Evolutionary conservation across 2,329 filamentous ascomycete genomes (phyloP).

Genomic region (Blastomyces parvus): DNA sequence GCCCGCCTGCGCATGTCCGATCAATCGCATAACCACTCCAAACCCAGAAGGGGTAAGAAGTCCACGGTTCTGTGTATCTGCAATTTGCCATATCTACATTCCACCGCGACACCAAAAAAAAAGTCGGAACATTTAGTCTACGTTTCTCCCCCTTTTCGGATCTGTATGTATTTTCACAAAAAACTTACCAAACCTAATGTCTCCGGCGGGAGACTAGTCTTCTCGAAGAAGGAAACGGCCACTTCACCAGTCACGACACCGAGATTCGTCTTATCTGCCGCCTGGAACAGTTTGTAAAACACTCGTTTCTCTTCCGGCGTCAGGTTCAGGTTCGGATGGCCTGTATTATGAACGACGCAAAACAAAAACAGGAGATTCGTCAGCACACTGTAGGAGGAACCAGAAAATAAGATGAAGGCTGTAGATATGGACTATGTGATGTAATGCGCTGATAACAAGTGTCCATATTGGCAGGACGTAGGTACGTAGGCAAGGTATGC

Average conservation of each 20-base stretch:
- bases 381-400: not conserved
- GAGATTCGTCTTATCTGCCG: conserved; percentile 82
- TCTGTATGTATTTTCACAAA: not conserved
- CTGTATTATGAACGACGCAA: conserved; percentile 14
- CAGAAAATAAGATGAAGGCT: not conserved
- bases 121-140: too few species aligned
- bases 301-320: conserved; percentile 85
- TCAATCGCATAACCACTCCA: conserved; percentile 82
- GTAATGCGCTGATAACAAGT: not conserved
- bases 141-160: not conserved
- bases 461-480: not conserved
- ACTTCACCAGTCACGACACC: conserved; percentile 93
- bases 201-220: conserved; percentile 77
- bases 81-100: conserved; percentile 95
- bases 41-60: conserved; percentile 89
- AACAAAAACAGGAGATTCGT: not conserved
- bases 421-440: not conserved
- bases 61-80: conserved; percentile 90
- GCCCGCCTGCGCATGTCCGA: conserved; percentile 88
- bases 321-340: conserved; percentile 66
- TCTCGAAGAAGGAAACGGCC: conserved; percentile 96
- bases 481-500: not conserved
- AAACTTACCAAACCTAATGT: conserved; percentile 71
- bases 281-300: conserved; percentile 85
- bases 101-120: not conserved